Base-by-base conservation (phyloP, 2,329 filamentous ascomycete genomes). In the Cordyceps militaris region DNA sequence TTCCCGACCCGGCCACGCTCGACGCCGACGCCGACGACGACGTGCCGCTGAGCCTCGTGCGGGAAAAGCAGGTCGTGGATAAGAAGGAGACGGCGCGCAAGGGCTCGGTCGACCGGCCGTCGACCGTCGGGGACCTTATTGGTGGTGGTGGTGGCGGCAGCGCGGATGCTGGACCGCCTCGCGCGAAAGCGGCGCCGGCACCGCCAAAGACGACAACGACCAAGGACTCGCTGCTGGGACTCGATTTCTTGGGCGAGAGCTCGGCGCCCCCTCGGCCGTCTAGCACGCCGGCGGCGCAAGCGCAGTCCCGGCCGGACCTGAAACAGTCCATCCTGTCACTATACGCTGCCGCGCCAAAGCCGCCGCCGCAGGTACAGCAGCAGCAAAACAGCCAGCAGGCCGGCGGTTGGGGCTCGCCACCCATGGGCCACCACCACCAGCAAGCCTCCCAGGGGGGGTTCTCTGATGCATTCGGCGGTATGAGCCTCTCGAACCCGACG, bases 251-350 rank as follows among this genome's bases (percentile, higher is more conserved):
- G 61, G 91, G 91, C 38, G 84, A 85, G 54, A 77, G 87, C 42
- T 77, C 86, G 36, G 79, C 88, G 10, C 84, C 90, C n/a, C 84
- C 86, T 55, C 83, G 91, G 55, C 89, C 92, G n/a, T 84, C 89
- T 6, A 96, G 90, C 73, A 91, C 90, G 21, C 82, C 86, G 4
- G 84, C 86, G 19, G 79, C 80, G 5, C 70, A 79, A 3, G 80
- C 81, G 13, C 86, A 89, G 65, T 95, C 91, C 47, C 82, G 94
- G 61, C 92, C 93, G 3, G 94, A 99, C 69, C 77, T 99, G 60
- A 99, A 99, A 74, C 93, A 97, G 72, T 97, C 93, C 2, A 99
- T 99, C 60, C 76, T 99, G 50, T 99, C 94, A 8, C 81, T 99
- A 16, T 99, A 99, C 69, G 91, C 92, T 11, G 88, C 90, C 8